phyloP scores from a whole-genome alignment of 768 basidiomycete genomes.

The Symmetrospora coprosmae region DNA sequence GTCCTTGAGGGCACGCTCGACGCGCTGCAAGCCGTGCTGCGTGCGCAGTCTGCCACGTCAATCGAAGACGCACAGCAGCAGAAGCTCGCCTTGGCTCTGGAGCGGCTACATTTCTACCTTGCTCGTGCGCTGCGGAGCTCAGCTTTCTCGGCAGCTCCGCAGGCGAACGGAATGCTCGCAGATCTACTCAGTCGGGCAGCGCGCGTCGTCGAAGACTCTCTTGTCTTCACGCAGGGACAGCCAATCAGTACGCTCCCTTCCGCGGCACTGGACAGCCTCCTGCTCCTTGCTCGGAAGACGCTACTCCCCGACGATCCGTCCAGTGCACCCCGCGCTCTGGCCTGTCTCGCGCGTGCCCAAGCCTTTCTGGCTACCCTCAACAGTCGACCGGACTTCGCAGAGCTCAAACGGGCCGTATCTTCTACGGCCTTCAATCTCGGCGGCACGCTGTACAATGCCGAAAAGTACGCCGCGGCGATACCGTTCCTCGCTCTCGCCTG shows the following conservation, averaged over 20 bases:
- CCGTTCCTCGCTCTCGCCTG: constrained; percentile 3
- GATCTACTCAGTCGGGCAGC: no score
- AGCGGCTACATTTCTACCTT: neutral
- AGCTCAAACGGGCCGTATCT: neutral
- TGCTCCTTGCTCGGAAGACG: constrained; percentile 1
- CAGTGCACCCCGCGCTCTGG: neutral
- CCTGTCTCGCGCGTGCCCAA: neutral
- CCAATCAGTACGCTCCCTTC: neutral
- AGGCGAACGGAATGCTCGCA: no score
- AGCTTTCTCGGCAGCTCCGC: no score
- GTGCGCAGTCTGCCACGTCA: no score
- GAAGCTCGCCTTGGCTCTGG: no score
- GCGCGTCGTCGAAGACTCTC: no score
- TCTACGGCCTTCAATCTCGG: constrained; percentile 3
- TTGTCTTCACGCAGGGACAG: no score
- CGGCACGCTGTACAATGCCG: constrained; percentile 6
- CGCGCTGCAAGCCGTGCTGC: no score
- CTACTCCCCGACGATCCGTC: neutral
- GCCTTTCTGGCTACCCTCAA: neutral
- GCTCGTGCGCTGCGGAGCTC: no score
- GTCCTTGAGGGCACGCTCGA: no score
- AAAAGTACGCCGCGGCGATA: constrained; percentile 4
- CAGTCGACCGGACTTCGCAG: neutral
- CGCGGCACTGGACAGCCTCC: neutral
- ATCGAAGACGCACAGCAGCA: no score